Evolutionary conservation across 495 filamentous ascomycete species (phyloP), one percentile per base, ranked within the genome.

Genomic region (Aspergillus affinis): DNA sequence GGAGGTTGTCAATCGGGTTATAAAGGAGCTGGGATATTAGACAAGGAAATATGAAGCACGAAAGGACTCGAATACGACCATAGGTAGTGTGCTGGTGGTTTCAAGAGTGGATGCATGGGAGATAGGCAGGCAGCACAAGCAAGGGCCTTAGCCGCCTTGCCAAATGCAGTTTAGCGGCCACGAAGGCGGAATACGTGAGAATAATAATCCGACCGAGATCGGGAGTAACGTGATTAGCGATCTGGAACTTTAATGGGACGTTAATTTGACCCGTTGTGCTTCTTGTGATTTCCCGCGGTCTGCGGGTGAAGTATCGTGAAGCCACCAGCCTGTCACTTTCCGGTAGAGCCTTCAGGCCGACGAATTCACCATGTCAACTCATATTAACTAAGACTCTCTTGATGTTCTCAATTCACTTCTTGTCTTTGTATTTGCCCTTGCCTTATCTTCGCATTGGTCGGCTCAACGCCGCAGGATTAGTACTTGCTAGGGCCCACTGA

Each of bases 1-100:
- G 66, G 69, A 71, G 52, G 69, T 90, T 63, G 74, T 89, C 30
- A 93, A 93, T 30, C 26, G 26, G 27, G 58, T 61, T 21, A 19
- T 30, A 23, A 55, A 51, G 17, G 12, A 44, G 9, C 19, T 61
- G 23, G 58, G 58, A 23, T 61, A 61, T 44, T 61, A 51, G 45
- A 3, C 10, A 13, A 17, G 13, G 36, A 41, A 15, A 10, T 4
- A 4, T 41, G 36, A 17, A 17, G 13, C 36, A 41, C 9, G 36
- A 15, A 41, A 41, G 13, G 36, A 10, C 36, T 15, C 9, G 15
- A 41, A 41, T 41, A 10, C 12, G 36, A 41, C 36, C 6, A 41
- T 41, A 12, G 36, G 36, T 15, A 15, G 32, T 9, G 20, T 21
- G 49, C 20, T 26, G 29, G 20, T 18, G 15, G 21, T 19, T 23